These are phyloP conservation scores for Tylopilus subfusipes DNA, from an alignment of 768 basidiomycete species.

Conservation along the genomic window DNA sequence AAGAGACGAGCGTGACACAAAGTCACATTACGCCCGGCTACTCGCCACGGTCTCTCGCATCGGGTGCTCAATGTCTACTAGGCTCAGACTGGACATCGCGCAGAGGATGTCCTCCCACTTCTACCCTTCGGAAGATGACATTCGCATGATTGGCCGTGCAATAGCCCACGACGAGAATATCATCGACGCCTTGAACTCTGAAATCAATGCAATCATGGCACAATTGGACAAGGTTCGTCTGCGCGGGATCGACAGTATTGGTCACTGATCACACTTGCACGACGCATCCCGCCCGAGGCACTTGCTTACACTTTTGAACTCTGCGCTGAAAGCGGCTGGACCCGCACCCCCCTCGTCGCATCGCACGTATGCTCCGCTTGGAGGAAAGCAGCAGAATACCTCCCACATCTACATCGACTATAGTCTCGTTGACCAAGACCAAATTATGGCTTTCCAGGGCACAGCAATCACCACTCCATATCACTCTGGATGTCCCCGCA, in stretches of 20 bases:
- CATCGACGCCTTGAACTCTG: constrained; percentile 39
- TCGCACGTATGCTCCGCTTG: constrained; percentile 61
- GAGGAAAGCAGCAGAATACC: constrained; percentile 49
- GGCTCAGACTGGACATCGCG: constrained; percentile 8
- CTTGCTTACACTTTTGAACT: constrained; percentile 52
- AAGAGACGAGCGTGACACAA: constrained; percentile 9
- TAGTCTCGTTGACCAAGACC: constrained; percentile 42
- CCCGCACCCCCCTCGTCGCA: constrained; percentile 48
- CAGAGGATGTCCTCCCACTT: constrained; percentile 18
- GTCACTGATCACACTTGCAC: constrained; percentile 52
- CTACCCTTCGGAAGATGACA: constrained; percentile 20
- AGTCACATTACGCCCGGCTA: constrained; percentile 11
- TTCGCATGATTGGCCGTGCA: constrained; percentile 12
- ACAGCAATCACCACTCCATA: constrained; percentile 39
- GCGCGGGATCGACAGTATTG: constrained; percentile 40
- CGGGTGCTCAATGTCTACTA: constrained; percentile 3
- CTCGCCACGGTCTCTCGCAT: background rate
- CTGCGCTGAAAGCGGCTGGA: constrained; percentile 50
- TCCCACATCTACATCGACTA: constrained; percentile 51
- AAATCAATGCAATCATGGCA: constrained; percentile 41
- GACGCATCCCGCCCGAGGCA: constrained; percentile 53
- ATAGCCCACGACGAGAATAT: constrained; percentile 39
- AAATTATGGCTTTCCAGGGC: constrained; percentile 51
- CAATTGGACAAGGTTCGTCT: constrained; percentile 42
- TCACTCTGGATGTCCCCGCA: constrained; percentile 41